Evolutionary conservation across 1,284 basidiomycete genomes (phyloP).

Genomic region (Thelephora terrestris): DNA sequence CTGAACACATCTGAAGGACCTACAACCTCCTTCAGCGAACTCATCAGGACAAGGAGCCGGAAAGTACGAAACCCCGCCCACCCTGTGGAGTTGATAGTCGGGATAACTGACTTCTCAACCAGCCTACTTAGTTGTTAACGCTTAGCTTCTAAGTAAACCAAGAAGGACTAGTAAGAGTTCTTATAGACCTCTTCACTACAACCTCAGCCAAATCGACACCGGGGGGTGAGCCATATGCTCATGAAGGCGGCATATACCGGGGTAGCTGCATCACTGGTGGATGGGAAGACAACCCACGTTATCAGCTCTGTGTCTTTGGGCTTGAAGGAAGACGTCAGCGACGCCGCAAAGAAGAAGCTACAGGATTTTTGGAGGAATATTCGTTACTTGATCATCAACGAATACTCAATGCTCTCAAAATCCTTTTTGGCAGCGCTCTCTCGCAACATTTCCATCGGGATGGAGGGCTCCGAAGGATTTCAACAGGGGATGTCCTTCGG

Average conservation of each 20-base stretch:
- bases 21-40: too few species aligned
- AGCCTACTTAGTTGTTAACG: too few species aligned
- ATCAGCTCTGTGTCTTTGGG: constrained; percentile 7
- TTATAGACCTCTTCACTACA: too few species aligned
- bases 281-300: constrained; percentile 20
- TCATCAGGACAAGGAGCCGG: too few species aligned
- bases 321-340: constrained; percentile 1
- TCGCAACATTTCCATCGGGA: constrained; percentile 13
- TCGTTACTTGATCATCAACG: constrained; percentile 25
- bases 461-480: constrained; percentile 1
- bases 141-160: too few species aligned
- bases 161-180: too few species aligned
- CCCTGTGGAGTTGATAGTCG: too few species aligned
- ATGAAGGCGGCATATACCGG: constrained; percentile 25
- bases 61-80: too few species aligned
- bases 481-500: constrained; percentile 17
- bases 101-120: too few species aligned
- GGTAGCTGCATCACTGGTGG: constrained; percentile 25
- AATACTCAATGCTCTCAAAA: constrained; percentile 25
- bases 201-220: too few species aligned
- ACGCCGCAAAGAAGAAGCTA: constrained; percentile 5
- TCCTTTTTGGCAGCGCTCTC: constrained; percentile 19
- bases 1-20: too few species aligned
- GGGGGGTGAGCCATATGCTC: constrained; percentile 10
- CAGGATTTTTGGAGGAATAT: constrained; percentile 13